phyloP scores from a whole-genome alignment of 139 green algal genomes.

The Yamagishiella unicocca region DNA sequence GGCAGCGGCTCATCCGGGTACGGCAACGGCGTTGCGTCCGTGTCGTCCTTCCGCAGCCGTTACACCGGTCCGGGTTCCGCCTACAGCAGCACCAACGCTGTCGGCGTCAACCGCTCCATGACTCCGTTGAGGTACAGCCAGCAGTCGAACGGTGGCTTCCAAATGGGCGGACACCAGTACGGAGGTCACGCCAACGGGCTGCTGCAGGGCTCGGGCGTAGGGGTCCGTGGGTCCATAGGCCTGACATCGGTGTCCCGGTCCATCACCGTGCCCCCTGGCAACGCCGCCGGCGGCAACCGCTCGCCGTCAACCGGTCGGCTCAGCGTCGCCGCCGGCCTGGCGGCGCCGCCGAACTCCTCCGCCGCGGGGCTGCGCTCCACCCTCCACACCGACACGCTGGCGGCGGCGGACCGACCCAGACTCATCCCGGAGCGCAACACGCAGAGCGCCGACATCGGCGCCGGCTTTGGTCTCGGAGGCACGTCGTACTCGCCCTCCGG shows the following conservation, averaged over 20 bases:
- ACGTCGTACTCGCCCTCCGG: neutral
- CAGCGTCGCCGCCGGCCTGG: slow-evolving; percentile 17
- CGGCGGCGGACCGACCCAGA: slow-evolving; percentile 43
- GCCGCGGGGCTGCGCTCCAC: slow-evolving; percentile 54
- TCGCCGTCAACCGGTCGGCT: slow-evolving; percentile 34
- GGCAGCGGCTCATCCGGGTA: too few species aligned
- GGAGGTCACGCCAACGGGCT: neutral
- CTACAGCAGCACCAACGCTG: neutral
- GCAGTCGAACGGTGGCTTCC: neutral
- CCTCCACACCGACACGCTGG: slow-evolving; percentile 64
- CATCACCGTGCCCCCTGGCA: slow-evolving; percentile 4
- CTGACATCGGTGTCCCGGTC: slow-evolving; percentile 16
- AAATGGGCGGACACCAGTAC: neutral
- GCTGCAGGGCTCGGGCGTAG: neutral
- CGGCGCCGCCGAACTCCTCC: neutral
- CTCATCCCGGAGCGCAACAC: slow-evolving; percentile 46
- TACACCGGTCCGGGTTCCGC: neutral
- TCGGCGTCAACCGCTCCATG: slow-evolving; percentile 27
- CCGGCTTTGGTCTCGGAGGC: neutral
- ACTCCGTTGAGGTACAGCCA: slow-evolving; percentile 43
- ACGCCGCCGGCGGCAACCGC: neutral
- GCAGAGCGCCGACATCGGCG: slow-evolving; percentile 41
- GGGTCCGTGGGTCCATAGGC: neutral
- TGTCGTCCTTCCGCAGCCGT: slow-evolving; percentile 35
- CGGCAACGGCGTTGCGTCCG: neutral